A percentile compares a stretch with the other conserved stretches of the same genome.
Evolutionary conservation across 352 stramenopile genomes (phyloP).

Genomic region (Globisporangium splendens): DNA sequence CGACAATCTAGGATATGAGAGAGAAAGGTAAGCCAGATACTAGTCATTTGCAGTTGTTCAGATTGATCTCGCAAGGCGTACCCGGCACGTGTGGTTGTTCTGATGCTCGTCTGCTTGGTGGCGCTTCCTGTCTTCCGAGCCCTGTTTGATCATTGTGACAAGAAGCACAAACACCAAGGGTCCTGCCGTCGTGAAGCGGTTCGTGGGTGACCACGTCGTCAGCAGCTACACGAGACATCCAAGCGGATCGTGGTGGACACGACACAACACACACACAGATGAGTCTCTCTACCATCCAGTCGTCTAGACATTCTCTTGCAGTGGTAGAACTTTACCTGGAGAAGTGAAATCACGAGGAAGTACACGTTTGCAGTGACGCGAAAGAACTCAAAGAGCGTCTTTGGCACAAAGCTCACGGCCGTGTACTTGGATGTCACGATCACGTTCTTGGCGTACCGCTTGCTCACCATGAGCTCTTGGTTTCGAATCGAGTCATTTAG

Average conservation of each 20-base stretch:
- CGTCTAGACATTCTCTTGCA: too few relatives aligned
- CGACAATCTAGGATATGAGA: conserved; percentile 36
- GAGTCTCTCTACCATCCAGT: too few relatives aligned
- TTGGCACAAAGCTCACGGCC: conserved; percentile 85
- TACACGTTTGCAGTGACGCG: conserved; percentile 93
- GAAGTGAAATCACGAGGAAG: conserved; percentile 91
- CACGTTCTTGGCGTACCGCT: conserved; percentile 70
- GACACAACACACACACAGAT: too few relatives aligned
- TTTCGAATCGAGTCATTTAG: conserved; percentile 55
- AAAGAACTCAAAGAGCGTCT: conserved; percentile 94
- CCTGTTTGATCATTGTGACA: conserved; percentile 78
- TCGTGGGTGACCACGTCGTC: conserved; percentile 65
- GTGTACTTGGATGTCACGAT: conserved; percentile 93
- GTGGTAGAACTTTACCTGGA: conserved; percentile 87
- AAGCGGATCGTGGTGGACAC: neutral
- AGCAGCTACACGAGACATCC: conserved; percentile 28
- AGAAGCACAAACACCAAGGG: conserved; percentile 71
- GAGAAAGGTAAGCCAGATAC: neutral
- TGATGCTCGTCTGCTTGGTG: conserved; percentile 64
- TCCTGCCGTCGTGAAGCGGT: conserved; percentile 66
- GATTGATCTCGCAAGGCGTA: conserved; percentile 10
- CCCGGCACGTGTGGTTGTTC: conserved; percentile 48
- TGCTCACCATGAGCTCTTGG: conserved; percentile 40
- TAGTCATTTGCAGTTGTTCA: neutral
- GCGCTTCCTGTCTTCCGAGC: conserved; percentile 61